Base-by-base conservation (phyloP, 306 rosid species). In the Astragalus membranaceus region DNA sequence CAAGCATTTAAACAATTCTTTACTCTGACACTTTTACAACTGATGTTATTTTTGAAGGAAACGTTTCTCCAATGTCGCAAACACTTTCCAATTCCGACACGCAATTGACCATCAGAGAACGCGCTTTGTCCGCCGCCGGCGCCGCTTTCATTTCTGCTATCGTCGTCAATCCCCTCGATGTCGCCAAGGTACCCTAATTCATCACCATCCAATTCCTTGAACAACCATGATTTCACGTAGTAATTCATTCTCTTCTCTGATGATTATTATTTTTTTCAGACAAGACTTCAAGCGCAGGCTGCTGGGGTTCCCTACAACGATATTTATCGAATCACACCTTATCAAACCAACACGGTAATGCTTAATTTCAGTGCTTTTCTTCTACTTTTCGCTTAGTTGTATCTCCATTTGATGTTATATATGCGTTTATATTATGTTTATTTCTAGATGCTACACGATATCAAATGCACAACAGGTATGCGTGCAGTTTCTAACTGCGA, bases 261-360 rank as follows among this genome's bases (percentile, higher is more conserved):
- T 30, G 0, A 33, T 43, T 48, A 4, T 49, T 0, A 6, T 4
- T 10, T 6, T 11, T 57, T 79, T 29, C 87, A 92, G 97, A 93
- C 92, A 17, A 87, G 99, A 64, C 86, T 94, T 59, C 99, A 94
- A 83, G 97, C 99, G 0, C 99, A 94, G 67, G 95, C 99, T 70
- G 97, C 97, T 0, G 98, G 97, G 71, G 89, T 88, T 82, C 85
- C 96, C 69, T 93, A 93, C 70, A 88, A 81, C 10, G 79, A 79
- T 17, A 11, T 55, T 26, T 85, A 89, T 55, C 64, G 10, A n/a
- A 71, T 60, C 59, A 8, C 85, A 13, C 81, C 87, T 77, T 55
- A 77, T 35, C 88, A 82, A 69, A 36, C 92, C 6, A 88, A 75
- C 78, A 53, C 78, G 72, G 98, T 92, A 59, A 58, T 10, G 1